Conservation (phyloP, 2,329 filamentous ascomycete species). For the Cladosporium cucumerinum region DNA sequence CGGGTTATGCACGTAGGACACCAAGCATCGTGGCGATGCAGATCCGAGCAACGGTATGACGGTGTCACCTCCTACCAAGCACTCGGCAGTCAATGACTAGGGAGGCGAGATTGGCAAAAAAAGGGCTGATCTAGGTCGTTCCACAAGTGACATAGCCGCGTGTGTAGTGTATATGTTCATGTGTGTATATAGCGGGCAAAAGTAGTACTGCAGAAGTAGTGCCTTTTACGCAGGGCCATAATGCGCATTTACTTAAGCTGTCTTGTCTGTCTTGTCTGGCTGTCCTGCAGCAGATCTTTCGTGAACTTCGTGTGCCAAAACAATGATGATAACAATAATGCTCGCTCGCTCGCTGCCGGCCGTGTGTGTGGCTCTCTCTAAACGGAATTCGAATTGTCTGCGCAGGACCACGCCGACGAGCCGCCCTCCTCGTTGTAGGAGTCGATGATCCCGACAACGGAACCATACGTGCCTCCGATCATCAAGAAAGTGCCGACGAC, state of each 20-base stretch:
- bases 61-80: not conserved
- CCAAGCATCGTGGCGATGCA: slow-evolving; percentile 4
- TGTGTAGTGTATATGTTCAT: not conserved
- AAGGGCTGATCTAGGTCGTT: not conserved
- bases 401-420: slow-evolving; percentile 42
- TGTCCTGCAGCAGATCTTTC: slow-evolving; percentile 8
- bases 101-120: not conserved
- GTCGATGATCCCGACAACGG: slow-evolving; percentile 39
- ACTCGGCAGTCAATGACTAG: not conserved
- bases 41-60: not conserved
- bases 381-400: slow-evolving; percentile 40
- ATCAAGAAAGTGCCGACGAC: slow-evolving; percentile 45
- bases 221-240: not conserved
- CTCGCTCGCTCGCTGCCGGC: not conserved
- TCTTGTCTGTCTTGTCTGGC: not conserved
- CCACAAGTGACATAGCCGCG: not conserved
- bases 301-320: not conserved
- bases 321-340: not conserved
- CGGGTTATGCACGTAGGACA: not conserved
- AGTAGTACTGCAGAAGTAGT: not conserved
- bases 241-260: not conserved
- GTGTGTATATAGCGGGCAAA: not conserved
- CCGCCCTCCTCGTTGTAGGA: slow-evolving; percentile 37
- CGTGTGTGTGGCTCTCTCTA: not conserved
- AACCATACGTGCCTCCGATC: slow-evolving; percentile 46